These are phyloP conservation scores for Aegilops tauschii DNA, from an alignment of 176 grass and related monocot species.

Conservation along the genomic window DNA sequence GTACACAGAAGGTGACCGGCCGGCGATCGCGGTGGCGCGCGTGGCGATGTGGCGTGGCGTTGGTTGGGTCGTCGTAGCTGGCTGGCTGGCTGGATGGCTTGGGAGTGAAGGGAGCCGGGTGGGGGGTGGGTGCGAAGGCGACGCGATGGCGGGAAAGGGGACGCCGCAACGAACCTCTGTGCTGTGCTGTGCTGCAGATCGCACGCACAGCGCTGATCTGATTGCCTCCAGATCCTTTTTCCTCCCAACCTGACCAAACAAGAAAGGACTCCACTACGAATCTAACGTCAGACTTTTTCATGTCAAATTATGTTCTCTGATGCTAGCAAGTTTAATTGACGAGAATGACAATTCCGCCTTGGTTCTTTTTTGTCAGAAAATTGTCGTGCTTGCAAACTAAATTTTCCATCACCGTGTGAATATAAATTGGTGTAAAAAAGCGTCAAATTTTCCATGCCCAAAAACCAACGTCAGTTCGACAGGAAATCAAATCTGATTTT, in stretches of 20 bases:
- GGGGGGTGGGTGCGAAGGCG: conserved; percentile 13
- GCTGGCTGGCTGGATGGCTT: background rate
- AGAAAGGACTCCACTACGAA: background rate
- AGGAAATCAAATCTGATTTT: too few relatives aligned
- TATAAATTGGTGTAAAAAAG: too few relatives aligned
- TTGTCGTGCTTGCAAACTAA: too few relatives aligned
- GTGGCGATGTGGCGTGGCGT: background rate
- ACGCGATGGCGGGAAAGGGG: conserved; percentile 35
- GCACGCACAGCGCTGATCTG: background rate
- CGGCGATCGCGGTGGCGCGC: background rate
- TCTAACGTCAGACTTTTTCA: too few relatives aligned
- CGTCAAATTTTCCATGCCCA: too few relatives aligned
- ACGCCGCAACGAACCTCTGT: conserved; percentile 36
- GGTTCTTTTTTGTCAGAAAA: too few relatives aligned
- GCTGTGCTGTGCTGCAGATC: too few relatives aligned
- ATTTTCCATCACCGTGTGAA: too few relatives aligned
- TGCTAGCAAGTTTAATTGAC: too few relatives aligned
- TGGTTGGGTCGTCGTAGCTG: conserved; percentile 5
- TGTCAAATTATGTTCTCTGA: too few relatives aligned
- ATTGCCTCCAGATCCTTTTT: background rate
- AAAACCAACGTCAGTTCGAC: too few relatives aligned
- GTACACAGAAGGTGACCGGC: background rate
- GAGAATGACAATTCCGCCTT: too few relatives aligned
- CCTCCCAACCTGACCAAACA: background rate
- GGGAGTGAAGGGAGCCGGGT: conserved; percentile 63